Percentiles rank a stretch among this genome's conserved stretches.
Evolutionary conservation across 2,329 filamentous ascomycete species (phyloP).

Genomic region (Xylaria sp.): DNA sequence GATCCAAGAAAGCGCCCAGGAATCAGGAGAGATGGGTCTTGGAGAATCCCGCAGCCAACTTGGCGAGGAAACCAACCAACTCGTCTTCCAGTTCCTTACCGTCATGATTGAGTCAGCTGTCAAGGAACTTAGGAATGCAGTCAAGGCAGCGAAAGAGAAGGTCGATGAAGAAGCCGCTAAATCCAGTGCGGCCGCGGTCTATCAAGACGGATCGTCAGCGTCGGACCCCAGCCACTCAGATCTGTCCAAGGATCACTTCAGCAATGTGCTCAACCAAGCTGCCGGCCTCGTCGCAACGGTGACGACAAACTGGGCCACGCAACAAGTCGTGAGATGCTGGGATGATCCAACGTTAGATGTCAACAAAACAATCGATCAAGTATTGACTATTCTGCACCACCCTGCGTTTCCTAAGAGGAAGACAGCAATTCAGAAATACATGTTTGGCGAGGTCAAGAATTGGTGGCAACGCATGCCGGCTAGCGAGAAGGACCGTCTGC

Average conservation of each 20-base stretch:
- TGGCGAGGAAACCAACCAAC: conserved; percentile 47
- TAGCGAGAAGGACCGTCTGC: conserved; percentile 41
- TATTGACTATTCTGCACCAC: conserved; percentile 74
- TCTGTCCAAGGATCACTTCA: conserved; percentile 70
- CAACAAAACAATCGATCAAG: conserved; percentile 70
- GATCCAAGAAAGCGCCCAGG: conserved; percentile 46
- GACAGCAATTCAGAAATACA: conserved; percentile 70
- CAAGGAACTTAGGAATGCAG: conserved; percentile 48
- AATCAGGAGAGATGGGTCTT: conserved; percentile 41
- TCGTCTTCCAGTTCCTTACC: conserved; percentile 47
- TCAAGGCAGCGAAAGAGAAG: conserved; percentile 48
- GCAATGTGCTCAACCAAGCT: conserved; percentile 67
- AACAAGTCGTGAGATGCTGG: conserved; percentile 76
- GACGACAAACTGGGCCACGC: conserved; percentile 74
- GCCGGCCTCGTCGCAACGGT: conserved; percentile 65
- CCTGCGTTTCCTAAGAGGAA: conserved; percentile 64
- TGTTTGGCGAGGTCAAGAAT: conserved; percentile 73
- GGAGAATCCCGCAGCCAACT: conserved; percentile 45
- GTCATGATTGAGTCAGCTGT: conserved; percentile 49
- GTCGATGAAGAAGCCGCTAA: conserved; percentile 49
- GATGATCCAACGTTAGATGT: conserved; percentile 72
- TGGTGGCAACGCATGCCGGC: conserved; percentile 57
- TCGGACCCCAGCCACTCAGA: conserved; percentile 69
- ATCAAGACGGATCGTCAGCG: conserved; percentile 50
- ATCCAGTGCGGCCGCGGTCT: conserved; percentile 45